A percentile compares a stretch with the other conserved stretches of the same genome.
Conservation (phyloP, 495 filamentous ascomycete species). For the Talaromyces proteolyticus region DNA sequence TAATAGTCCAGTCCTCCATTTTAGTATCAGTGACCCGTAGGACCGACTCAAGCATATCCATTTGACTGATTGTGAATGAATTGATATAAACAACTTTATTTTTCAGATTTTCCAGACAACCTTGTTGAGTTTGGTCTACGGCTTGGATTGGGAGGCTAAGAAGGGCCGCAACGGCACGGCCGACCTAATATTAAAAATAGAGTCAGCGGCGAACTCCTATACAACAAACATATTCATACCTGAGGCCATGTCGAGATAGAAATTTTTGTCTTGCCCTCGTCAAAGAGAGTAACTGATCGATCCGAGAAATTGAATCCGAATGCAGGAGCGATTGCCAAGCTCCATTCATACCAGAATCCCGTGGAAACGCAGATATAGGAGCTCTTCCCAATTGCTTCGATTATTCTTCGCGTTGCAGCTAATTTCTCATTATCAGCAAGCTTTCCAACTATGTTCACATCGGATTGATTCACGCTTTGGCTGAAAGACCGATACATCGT, state of each 20-base stretch:
- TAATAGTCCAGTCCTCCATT: constrained; percentile 51
- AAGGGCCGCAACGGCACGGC: constrained; percentile 36
- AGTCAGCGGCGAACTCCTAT: neutral
- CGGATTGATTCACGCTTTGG: constrained; percentile 10
- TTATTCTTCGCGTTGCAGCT: constrained; percentile 13
- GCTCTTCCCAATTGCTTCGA: constrained; percentile 36
- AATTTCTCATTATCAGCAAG: too few relatives aligned
- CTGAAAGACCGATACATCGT: constrained; percentile 24
- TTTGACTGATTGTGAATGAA: constrained; percentile 43
- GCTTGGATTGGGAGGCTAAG: constrained; percentile 39
- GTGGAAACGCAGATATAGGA: constrained; percentile 44
- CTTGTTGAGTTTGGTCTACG: constrained; percentile 28
- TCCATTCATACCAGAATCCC: constrained; percentile 51
- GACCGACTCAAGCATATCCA: constrained; percentile 45
- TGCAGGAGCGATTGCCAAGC: constrained; percentile 18
- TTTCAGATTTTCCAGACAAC: constrained; percentile 10
- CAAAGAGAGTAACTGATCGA: constrained; percentile 32
- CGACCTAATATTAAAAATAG: constrained; percentile 11
- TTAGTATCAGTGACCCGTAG: constrained; percentile 47
- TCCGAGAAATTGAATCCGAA: constrained; percentile 43
- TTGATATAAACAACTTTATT: constrained; percentile 39
- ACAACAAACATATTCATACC: neutral
- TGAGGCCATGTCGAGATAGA: constrained; percentile 37
- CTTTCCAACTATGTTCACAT: too few relatives aligned
- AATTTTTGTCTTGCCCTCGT: constrained; percentile 38